Evolutionary conservation across 495 filamentous ascomycete genomes (phyloP).

Genomic region (Penicillium odoratum): DNA sequence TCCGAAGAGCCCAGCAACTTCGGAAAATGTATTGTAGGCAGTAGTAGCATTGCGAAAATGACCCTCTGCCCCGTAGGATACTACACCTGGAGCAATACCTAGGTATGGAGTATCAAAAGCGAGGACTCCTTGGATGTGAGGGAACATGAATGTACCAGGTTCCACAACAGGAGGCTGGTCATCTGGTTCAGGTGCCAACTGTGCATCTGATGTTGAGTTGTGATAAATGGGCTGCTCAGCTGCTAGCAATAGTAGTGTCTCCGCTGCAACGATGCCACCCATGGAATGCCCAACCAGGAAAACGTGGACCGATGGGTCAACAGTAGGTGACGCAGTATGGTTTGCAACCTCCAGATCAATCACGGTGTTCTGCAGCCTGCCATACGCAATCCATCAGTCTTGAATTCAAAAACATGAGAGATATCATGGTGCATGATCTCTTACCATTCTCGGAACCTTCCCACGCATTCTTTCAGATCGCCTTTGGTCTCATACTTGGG

Average conservation of each 20-base stretch:
- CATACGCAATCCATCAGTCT: background rate
- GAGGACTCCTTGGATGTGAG: slow-evolving; percentile 77
- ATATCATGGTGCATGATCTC: background rate
- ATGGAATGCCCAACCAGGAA: slow-evolving; percentile 91
- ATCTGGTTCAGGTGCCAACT: slow-evolving; percentile 17
- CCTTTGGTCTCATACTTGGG: slow-evolving; percentile 92
- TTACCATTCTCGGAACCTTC: slow-evolving; percentile 83
- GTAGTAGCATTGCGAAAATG: slow-evolving; percentile 74
- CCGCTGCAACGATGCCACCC: slow-evolving; percentile 95
- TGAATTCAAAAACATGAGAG: background rate
- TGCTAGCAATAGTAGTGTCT: slow-evolving; percentile 70
- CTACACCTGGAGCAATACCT: slow-evolving; percentile 83
- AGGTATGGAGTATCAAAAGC: slow-evolving; percentile 96
- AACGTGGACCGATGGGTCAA: slow-evolving; percentile 83
- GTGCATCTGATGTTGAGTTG: slow-evolving; percentile 21
- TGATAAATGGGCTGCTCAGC: slow-evolving; percentile 64
- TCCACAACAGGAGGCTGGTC: slow-evolving; percentile 27
- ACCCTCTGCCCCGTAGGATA: slow-evolving; percentile 84
- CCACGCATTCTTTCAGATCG: slow-evolving; percentile 78
- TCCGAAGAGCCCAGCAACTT: slow-evolving; percentile 61
- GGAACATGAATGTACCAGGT: slow-evolving; percentile 55
- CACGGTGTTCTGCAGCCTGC: slow-evolving; percentile 84
- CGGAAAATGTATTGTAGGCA: slow-evolving; percentile 67
- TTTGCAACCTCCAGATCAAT: slow-evolving; percentile 91
- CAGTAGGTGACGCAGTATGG: slow-evolving; percentile 78